Evolutionary conservation across 768 basidiomycete species (phyloP).

Genomic region (Royoungia palumana): DNA sequence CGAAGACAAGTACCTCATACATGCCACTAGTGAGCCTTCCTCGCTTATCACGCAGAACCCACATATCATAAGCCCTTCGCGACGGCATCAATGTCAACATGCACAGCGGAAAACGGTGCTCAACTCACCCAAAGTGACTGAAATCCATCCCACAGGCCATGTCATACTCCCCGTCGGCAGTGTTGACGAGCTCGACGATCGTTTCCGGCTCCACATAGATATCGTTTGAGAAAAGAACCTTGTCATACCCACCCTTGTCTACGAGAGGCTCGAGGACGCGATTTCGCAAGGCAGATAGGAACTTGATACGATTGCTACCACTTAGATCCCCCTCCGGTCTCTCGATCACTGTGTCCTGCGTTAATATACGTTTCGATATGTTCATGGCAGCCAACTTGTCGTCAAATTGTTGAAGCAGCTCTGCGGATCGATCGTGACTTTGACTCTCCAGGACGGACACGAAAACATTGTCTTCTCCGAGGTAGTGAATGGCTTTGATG

Average conservation of each 20-base stretch:
- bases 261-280: constrained; percentile 41
- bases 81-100: not conserved
- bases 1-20: not conserved
- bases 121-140: constrained; percentile 28
- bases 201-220: constrained; percentile 39
- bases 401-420: constrained; percentile 9
- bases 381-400: constrained; percentile 8
- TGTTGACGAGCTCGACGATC: constrained; percentile 38
- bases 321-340: constrained; percentile 3
- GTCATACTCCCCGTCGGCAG: constrained; percentile 38
- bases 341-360: constrained; percentile 2
- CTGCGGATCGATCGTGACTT: constrained; percentile 16
- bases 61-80: constrained; percentile 20
- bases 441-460: constrained; percentile 42
- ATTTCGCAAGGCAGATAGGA: constrained; percentile 34
- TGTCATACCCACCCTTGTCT: constrained; percentile 34
- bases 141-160: constrained; percentile 45
- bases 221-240: constrained; percentile 43
- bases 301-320: not conserved
- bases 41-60: constrained; percentile 22
- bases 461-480: constrained; percentile 43
- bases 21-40: constrained; percentile 15
- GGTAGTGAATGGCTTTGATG: constrained; percentile 33
- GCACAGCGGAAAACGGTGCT: constrained; percentile 5
- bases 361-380: constrained; percentile 15